Percentiles rank a stretch among this genome's conserved stretches.
Evolutionary conservation across 2,329 filamentous ascomycete species (phyloP).

Genomic region (Colletotrichum godetiae): DNA sequence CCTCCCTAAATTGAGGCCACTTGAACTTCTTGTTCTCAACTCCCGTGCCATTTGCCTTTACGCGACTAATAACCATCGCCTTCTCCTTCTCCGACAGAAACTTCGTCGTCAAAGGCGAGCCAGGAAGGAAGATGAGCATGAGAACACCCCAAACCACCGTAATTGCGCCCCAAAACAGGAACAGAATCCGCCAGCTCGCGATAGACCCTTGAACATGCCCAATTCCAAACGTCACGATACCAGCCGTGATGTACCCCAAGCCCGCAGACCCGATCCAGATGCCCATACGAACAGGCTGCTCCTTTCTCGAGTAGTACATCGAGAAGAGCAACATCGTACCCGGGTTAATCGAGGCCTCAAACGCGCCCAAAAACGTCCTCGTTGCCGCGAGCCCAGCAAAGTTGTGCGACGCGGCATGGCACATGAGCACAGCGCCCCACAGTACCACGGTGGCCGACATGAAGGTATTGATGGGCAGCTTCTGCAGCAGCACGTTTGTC

Average conservation of each 20-base stretch:
- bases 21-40: constrained; percentile 80
- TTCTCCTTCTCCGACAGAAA: constrained; percentile 72
- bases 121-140: constrained; percentile 66
- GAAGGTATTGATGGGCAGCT: constrained; percentile 40
- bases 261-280: constrained; percentile 75
- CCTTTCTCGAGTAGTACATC: constrained; percentile 59
- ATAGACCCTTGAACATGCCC: constrained; percentile 57
- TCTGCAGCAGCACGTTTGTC: constrained; percentile 67
- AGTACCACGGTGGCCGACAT: constrained; percentile 45
- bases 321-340: constrained; percentile 58
- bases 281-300: constrained; percentile 72
- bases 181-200: constrained; percentile 60
- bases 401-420: constrained; percentile 37
- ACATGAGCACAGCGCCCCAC: constrained; percentile 56
- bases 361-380: constrained; percentile 37
- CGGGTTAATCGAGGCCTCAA: constrained; percentile 49
- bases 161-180: constrained; percentile 70
- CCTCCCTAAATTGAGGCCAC: constrained; percentile 70
- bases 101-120: constrained; percentile 67
- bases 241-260: constrained; percentile 66
- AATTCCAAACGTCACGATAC: constrained; percentile 66
- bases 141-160: constrained; percentile 69
- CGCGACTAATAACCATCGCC: constrained; percentile 74
- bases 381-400: constrained; percentile 35
- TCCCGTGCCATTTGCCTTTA: constrained; percentile 80